phyloP scores from a whole-genome alignment of 805 yeast genomes.

The Maudiozyma barnettii region DNA sequence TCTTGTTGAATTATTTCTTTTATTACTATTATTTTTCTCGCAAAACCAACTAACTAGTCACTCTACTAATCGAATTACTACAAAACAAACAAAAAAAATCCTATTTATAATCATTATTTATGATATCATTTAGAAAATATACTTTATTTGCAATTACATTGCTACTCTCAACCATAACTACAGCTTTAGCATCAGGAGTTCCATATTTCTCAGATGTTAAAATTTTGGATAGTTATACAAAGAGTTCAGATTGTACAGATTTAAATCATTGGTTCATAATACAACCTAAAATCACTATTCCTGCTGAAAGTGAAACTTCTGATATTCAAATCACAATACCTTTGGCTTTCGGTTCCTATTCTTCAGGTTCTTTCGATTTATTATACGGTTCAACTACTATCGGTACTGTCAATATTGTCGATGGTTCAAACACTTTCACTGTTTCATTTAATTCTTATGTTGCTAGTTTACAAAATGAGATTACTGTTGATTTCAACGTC shows the following conservation, averaged over 20 bases:
- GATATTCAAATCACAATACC: constrained; percentile 21
- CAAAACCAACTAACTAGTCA: neutral
- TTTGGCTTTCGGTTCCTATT: constrained; percentile 14
- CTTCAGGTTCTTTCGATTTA: constrained; percentile 15
- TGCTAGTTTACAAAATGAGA: constrained; percentile 5
- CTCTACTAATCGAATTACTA: neutral
- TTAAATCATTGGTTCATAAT: constrained; percentile 22
- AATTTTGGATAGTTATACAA: constrained; percentile 18
- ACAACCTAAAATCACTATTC: constrained; percentile 18
- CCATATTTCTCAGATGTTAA: constrained; percentile 16
- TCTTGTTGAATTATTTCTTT: neutral
- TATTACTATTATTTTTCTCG: neutral
- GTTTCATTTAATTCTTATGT: constrained; percentile 8
- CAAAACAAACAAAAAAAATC: too few species aligned
- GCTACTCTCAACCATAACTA: neutral
- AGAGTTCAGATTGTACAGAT: constrained; percentile 17
- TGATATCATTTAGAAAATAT: constrained; percentile 1
- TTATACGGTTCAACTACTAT: constrained; percentile 9
- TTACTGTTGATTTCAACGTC: constrained; percentile 19
- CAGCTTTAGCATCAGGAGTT: neutral
- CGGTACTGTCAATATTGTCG: constrained; percentile 13
- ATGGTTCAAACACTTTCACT: constrained; percentile 18
- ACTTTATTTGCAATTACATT: neutral
- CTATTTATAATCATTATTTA: neutral
- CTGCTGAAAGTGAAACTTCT: constrained; percentile 10